Percentiles rank a stretch among this genome's conserved stretches.
phyloP scores from a whole-genome alignment of 2,329 filamentous ascomycete species.

The Aaosphaeria pasadenensis region DNA sequence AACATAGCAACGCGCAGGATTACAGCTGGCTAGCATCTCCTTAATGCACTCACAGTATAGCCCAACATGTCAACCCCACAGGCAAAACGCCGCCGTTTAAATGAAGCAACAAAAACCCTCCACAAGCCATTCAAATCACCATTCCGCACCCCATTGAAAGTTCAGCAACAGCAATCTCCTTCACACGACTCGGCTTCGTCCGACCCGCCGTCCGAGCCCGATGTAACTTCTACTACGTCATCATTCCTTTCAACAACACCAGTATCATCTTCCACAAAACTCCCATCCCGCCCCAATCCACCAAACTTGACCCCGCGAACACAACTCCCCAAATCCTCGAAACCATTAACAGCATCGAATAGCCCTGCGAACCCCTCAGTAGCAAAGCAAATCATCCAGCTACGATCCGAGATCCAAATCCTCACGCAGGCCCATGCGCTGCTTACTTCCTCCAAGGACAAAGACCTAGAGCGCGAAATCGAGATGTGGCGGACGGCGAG shows the following conservation, averaged over 20 bases:
- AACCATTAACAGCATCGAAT: background rate
- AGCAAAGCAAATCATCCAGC: slow-evolving; percentile 27
- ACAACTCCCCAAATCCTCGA: slow-evolving; percentile 16
- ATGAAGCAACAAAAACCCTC: slow-evolving; percentile 57
- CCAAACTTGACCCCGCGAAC: background rate
- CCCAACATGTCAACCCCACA: slow-evolving; percentile 48
- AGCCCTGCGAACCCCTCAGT: slow-evolving; percentile 13
- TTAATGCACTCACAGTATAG: background rate
- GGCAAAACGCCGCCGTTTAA: slow-evolving; percentile 63
- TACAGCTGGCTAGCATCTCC: no score
- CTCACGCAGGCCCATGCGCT: slow-evolving; percentile 41
- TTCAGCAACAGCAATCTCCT: slow-evolving; percentile 12
- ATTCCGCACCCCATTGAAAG: slow-evolving; percentile 48
- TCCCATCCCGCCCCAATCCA: background rate
- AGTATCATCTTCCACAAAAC: slow-evolving; percentile 15
- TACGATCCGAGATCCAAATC: slow-evolving; percentile 39
- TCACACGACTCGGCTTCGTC: slow-evolving; percentile 11
- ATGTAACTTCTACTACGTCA: slow-evolving; percentile 7
- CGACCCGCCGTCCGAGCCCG: slow-evolving; percentile 11
- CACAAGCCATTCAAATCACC: slow-evolving; percentile 72
- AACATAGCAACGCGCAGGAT: no score
- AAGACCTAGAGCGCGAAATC: slow-evolving; percentile 56
- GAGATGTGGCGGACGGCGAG: slow-evolving; percentile 61
- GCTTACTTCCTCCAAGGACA: slow-evolving; percentile 42
- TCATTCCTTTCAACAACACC: slow-evolving; percentile 23